A percentile compares a stretch with the other conserved stretches of the same genome.
phyloP scores from a whole-genome alignment of 305 asterid species.

The Fraxinus greggii region DNA sequence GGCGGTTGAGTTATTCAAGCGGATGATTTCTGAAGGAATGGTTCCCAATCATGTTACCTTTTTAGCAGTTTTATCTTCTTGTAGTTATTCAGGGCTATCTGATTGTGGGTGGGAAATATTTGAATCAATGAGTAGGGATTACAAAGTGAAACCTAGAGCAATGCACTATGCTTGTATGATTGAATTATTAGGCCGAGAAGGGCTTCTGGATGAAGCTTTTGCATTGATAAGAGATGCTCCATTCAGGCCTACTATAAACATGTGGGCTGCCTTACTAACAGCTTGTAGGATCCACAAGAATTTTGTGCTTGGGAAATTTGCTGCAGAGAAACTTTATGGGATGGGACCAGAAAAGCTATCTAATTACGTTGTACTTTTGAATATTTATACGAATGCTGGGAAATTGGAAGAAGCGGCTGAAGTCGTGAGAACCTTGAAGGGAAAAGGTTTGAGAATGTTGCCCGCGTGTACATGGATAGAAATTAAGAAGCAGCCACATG shows the following conservation, averaged over 20 bases:
- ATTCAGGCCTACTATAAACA: constrained; percentile 59
- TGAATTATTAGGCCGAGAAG: constrained; percentile 77
- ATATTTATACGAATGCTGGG: constrained; percentile 55
- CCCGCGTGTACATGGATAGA: constrained; percentile 81
- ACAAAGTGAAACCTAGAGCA: constrained; percentile 71
- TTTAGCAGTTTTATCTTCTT: constrained; percentile 73
- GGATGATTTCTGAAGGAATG: constrained; percentile 58
- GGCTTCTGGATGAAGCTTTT: constrained; percentile 72
- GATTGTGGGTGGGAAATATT: constrained; percentile 76
- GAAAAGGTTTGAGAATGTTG: constrained; percentile 60
- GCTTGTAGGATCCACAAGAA: constrained; percentile 74
- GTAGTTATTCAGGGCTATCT: constrained; percentile 72
- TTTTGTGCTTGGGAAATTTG: constrained; percentile 68
- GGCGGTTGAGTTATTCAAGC: constrained; percentile 64
- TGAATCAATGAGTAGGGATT: constrained; percentile 66
- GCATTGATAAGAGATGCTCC: constrained; percentile 66
- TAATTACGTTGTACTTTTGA: constrained; percentile 65
- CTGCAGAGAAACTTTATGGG: constrained; percentile 71
- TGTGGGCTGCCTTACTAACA: constrained; percentile 91
- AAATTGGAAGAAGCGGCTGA: constrained; percentile 63
- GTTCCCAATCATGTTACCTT: constrained; percentile 71
- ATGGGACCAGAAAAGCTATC: constrained; percentile 82
- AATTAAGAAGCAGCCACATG: constrained; percentile 55
- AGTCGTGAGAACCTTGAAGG: constrained; percentile 57
- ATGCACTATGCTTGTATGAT: constrained; percentile 86